These are phyloP conservation scores for Beauveria sp. DNA, from an alignment of 2,329 filamentous ascomycete species.

Conservation along the genomic window DNA sequence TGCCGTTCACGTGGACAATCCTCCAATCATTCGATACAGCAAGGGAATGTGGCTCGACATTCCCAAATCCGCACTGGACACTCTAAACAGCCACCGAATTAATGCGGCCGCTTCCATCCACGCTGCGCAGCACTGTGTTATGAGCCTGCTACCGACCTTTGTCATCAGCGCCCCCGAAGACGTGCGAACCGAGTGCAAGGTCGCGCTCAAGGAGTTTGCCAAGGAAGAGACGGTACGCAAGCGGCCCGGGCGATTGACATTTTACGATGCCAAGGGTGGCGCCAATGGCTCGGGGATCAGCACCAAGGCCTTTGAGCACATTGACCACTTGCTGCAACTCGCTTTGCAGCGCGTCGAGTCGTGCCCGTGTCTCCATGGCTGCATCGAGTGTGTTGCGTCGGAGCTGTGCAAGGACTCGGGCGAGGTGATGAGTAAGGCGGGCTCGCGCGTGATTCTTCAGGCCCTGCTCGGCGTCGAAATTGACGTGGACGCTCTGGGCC, in stretches of 20 bases:
- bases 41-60: slow-evolving; percentile 97
- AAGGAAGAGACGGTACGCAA: slow-evolving; percentile 63
- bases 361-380: slow-evolving; percentile 73
- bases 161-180: slow-evolving; percentile 86
- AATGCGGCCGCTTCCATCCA: slow-evolving; percentile 88
- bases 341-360: slow-evolving; percentile 68
- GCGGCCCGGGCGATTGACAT: slow-evolving; percentile 78
- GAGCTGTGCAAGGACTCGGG: slow-evolving; percentile 81
- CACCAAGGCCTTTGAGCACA: slow-evolving; percentile 88
- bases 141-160: slow-evolving; percentile 82
- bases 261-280: slow-evolving; percentile 93
- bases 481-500: slow-evolving; percentile 76
- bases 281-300: slow-evolving; percentile 77
- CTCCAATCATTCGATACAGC: slow-evolving; percentile 73
- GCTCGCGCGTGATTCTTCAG: slow-evolving; percentile 73
- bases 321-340: slow-evolving; percentile 69
- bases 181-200: slow-evolving; percentile 91
- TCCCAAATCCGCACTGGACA: slow-evolving; percentile 68
- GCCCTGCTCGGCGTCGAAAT: slow-evolving; percentile 68
- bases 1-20: slow-evolving; percentile 87
- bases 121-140: slow-evolving; percentile 84
- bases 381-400: slow-evolving; percentile 82
- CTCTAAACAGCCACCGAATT: slow-evolving; percentile 63
- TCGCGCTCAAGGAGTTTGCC: slow-evolving; percentile 78
- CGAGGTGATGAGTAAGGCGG: slow-evolving; percentile 88